Base-by-base conservation (phyloP, 192 early-diverging fungal genomes). In the Coemansia sp. region DNA sequence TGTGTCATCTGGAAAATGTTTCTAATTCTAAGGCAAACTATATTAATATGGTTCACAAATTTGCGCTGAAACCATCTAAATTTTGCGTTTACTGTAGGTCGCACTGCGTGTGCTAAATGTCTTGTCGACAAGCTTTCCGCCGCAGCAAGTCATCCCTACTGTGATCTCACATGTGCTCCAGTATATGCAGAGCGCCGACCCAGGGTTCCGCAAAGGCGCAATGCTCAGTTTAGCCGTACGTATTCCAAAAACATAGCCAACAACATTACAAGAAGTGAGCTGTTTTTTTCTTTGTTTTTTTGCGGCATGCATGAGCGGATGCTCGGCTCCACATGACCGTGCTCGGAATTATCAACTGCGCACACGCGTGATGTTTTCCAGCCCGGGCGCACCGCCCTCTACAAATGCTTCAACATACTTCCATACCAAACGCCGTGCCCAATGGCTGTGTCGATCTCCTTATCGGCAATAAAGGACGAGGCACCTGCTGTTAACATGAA, bases 101-200 rank as follows among this genome's bases (percentile, higher is more conserved):
- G 86, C 86, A 17, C 67, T 88, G 66, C 84, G 85, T 58, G 83
- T 95, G 51, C 85, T 96, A 50, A 94, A 90, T 65, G 84, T 89
- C 39, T 59, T 96, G 32, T 87, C 92, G 20, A 91, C 91, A 32
- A 90, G 92, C 60, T 81, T 95, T 51, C 90, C 95, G 54, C 92
- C 95, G 62, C 87, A 89, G 71, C 89, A 94, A 57, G 90, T 95
- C 5, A 95, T 95, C 78, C 94, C 95, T 10, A 74, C 86, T 24
- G 88, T 92, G 53, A 84, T 92, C 60, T 67, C 87, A 6, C 75
- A 86, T 63, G 88, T 96, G 57, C 62, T 93, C 33, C 70, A 85
- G 56, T 94, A 94, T 67, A 89, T 93, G 89, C 88, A 91, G 57
- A 92, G 86, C 66, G 66, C 86, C 14, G 85, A 92, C 54, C 90